Percentiles rank a stretch among this genome's conserved stretches.
These are phyloP conservation scores for Trichophyton verrucosum DNA, from an alignment of 2,329 filamentous ascomycete genomes.

Conservation along the genomic window DNA sequence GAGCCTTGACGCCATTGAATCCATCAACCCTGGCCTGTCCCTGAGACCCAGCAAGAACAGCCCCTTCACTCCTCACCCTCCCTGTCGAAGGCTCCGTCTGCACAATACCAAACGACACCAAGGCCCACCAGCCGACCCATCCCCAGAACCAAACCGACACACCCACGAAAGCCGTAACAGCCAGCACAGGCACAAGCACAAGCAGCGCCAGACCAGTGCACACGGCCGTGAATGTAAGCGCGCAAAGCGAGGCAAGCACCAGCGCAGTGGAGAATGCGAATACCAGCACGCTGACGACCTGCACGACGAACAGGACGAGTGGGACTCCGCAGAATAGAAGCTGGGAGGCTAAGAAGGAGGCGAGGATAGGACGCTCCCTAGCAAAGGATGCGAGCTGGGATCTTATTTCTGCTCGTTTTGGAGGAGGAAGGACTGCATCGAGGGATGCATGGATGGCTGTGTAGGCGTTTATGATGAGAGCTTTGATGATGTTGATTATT, in stretches of 20 bases:
- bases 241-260: constrained; percentile 38
- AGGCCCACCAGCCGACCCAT: constrained; percentile 40
- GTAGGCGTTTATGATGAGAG: constrained; percentile 4
- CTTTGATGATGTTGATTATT: constrained; percentile 3
- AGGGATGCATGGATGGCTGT: constrained; percentile 20
- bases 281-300: constrained; percentile 49
- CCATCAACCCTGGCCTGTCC: not conserved
- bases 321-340: constrained; percentile 54
- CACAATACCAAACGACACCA: constrained; percentile 9
- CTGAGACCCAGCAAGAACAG: not conserved
- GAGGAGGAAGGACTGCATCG: constrained; percentile 46
- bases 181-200: constrained; percentile 55
- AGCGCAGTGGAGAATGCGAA: constrained; percentile 52
- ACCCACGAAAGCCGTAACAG: constrained; percentile 51
- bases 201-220: constrained; percentile 55
- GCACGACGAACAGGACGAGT: constrained; percentile 54
- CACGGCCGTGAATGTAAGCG: constrained; percentile 52
- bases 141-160: constrained; percentile 55
- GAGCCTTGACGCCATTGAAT: not conserved
- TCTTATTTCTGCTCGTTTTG: constrained; percentile 47
- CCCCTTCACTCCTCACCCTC: not conserved
- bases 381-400: constrained; percentile 45
- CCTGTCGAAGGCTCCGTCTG: not conserved
- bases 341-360: constrained; percentile 56
- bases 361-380: constrained; percentile 53